Conservation (phyloP, 257 asterid species). For the Knoxia roxburghii region DNA sequence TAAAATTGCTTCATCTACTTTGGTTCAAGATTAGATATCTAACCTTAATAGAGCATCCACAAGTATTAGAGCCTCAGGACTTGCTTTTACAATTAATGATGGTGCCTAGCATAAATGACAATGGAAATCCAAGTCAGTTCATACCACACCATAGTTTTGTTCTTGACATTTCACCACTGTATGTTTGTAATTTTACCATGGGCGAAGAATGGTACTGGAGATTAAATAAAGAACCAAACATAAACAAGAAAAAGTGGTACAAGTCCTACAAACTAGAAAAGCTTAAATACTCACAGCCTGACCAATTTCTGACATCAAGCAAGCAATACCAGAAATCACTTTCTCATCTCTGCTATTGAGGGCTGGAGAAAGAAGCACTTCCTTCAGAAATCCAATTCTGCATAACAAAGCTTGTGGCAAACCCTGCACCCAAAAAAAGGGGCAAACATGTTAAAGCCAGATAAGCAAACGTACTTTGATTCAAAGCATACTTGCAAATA, state of each 20-base stretch:
- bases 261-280: conserved; percentile 1
- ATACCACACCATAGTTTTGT: neutral
- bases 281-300: conserved; percentile 64
- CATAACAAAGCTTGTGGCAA: conserved; percentile 65
- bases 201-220: neutral
- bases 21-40: conserved; percentile 23
- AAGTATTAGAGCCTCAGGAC: conserved; percentile 61
- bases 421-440: conserved; percentile 17
- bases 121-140: conserved; percentile 5
- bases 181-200: neutral
- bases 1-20: conserved; percentile 5
- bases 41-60: conserved; percentile 77
- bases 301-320: conserved; percentile 91
- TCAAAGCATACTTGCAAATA: conserved; percentile 1
- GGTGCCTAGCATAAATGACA: conserved; percentile 55
- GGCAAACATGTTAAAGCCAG: neutral
- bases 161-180: neutral
- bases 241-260: conserved; percentile 9
- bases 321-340: conserved; percentile 70
- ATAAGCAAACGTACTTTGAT: neutral
- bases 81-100: conserved; percentile 60
- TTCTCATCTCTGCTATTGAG: conserved; percentile 69
- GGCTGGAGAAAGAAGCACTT: conserved; percentile 72
- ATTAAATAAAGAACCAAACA: neutral
- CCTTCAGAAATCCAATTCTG: conserved; percentile 72